A percentile compares a stretch with the other conserved stretches of the same genome.
These are phyloP conservation scores for Metschnikowia henanensis DNA, from an alignment of 805 yeast genomes.

Conservation along the genomic window DNA sequence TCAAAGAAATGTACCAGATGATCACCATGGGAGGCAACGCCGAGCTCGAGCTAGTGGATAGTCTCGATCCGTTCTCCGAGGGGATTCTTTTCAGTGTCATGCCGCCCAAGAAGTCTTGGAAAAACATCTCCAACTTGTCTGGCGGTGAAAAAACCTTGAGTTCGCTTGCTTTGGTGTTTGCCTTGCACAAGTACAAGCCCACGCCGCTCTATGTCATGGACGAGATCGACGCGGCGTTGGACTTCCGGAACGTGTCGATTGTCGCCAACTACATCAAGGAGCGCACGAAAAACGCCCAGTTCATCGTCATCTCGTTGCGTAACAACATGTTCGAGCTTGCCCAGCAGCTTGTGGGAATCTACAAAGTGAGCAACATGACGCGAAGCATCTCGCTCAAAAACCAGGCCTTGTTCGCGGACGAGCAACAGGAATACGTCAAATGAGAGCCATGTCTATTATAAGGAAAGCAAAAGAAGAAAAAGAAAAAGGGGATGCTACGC, in stretches of 20 bases:
- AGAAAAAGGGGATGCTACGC: neutral
- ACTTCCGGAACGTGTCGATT: slow-evolving; percentile 94
- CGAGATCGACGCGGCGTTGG: slow-evolving; percentile 98
- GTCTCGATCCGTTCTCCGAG: slow-evolving; percentile 96
- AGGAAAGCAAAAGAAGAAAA: neutral
- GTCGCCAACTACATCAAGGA: slow-evolving; percentile 97
- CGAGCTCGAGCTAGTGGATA: slow-evolving; percentile 91
- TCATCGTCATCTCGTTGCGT: slow-evolving; percentile 90
- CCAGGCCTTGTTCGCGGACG: slow-evolving; percentile 42
- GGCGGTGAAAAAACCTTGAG: slow-evolving; percentile 98
- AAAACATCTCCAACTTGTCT: slow-evolving; percentile 87
- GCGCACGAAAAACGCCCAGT: slow-evolving; percentile 94
- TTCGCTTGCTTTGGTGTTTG: slow-evolving; percentile 93
- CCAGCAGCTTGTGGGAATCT: slow-evolving; percentile 91
- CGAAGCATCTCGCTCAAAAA: slow-evolving; percentile 77
- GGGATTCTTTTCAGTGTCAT: slow-evolving; percentile 95
- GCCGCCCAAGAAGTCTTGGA: slow-evolving; percentile 99
- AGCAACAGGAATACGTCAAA: neutral
- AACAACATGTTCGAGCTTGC: slow-evolving; percentile 98
- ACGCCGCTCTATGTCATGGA: slow-evolving; percentile 99
- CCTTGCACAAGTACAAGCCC: slow-evolving; percentile 93
- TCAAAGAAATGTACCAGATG: slow-evolving; percentile 97
- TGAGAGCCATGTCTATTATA: neutral
- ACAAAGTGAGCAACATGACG: slow-evolving; percentile 91
- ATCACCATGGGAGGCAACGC: slow-evolving; percentile 99